phyloP scores from a whole-genome alignment of 106 monocot genomes.

The Acanthochlamys bracteata region DNA sequence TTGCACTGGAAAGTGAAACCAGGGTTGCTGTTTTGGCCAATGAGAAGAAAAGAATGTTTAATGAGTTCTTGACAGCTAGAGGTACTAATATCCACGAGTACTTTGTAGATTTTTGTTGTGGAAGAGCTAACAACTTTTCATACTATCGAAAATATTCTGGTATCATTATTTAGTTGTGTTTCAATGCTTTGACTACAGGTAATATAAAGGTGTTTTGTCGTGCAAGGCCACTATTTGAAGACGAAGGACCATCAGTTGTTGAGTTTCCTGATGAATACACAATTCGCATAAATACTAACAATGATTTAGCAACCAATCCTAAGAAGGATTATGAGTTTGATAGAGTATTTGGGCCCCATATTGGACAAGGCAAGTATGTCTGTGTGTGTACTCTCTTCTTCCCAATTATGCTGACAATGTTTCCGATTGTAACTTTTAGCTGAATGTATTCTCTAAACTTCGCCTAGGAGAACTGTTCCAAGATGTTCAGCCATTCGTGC shows the following conservation, averaged over 20 bases:
- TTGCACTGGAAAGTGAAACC: slow-evolving; percentile 74
- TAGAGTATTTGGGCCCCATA: slow-evolving; percentile 95
- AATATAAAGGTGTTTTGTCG: slow-evolving; percentile 93
- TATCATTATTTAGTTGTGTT: not conserved
- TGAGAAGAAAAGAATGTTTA: slow-evolving; percentile 88
- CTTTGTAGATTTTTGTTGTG: not conserved
- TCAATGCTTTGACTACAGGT: slow-evolving; percentile 28
- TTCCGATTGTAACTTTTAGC: too few species aligned
- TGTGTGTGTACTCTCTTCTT: too few species aligned
- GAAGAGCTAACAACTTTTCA: too few species aligned
- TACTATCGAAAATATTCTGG: too few species aligned
- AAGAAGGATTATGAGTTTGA: slow-evolving; percentile 97
- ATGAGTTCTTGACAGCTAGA: slow-evolving; percentile 79
- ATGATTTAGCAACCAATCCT: slow-evolving; percentile 66
- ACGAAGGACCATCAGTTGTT: slow-evolving; percentile 75
- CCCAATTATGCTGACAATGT: too few species aligned
- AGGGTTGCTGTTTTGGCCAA: slow-evolving; percentile 70
- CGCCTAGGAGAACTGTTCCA: slow-evolving; percentile 84
- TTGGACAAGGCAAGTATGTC: slow-evolving; percentile 69
- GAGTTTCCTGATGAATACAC: slow-evolving; percentile 92
- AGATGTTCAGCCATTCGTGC: slow-evolving; percentile 86
- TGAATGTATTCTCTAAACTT: slow-evolving; percentile 4
- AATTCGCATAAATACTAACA: slow-evolving; percentile 70
- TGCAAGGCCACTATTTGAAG: slow-evolving; percentile 84
- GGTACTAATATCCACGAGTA: slow-evolving; percentile 27